Evolutionary conservation across 495 filamentous ascomycete genomes (phyloP), one percentile per base, ranked within the genome.

Genomic region (Rostrohypoxylon terebratum): DNA sequence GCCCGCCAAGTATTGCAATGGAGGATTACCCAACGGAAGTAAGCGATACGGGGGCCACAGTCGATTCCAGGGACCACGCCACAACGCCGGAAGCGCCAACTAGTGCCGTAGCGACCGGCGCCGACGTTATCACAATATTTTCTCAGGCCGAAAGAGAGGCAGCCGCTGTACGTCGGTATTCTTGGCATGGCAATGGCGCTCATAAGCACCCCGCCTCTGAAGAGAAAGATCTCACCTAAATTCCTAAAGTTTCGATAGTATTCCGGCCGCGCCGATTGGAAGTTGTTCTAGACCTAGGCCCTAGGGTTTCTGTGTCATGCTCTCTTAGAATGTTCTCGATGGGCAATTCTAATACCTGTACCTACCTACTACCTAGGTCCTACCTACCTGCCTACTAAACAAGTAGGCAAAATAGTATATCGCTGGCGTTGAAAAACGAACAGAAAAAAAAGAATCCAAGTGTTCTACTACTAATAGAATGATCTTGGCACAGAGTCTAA

Each of bases 111-210:
- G 44, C 61, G 1, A 69, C 65, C 8, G 65, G 61, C 11, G 55
- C 65, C 42, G 70, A 73, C 16, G 55, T 65, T 20, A 18, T 65
- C 48, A 40, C 55, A 42, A 31, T 57, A n/a, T 51, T 61, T 47
- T 48, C 65, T 20, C 65, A 62, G 21, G 34, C 48, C 13, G 65
- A 62, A 20, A 68, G 65, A 57, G 65, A 73, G 7, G 60, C 40
- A 13, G 54, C 55, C 3, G 48, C 65, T 9, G 14, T 60, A 7
- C 70, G 70, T 11, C 70, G 70, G 23, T 60, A 21, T 31, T 73
- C 70, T 10, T 73, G 65, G 70, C 44, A 73, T 21, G 65, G 70
- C 5, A 25, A 21, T 21, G 31, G 45, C 6, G 21, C 38, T 68
- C 64, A 57, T 25, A 68, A 42, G 25, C 70, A 73, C 18, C 59